phyloP scores from a whole-genome alignment of 1,139 yeast genomes.

The Kurtzmaniella quercitrusa region DNA sequence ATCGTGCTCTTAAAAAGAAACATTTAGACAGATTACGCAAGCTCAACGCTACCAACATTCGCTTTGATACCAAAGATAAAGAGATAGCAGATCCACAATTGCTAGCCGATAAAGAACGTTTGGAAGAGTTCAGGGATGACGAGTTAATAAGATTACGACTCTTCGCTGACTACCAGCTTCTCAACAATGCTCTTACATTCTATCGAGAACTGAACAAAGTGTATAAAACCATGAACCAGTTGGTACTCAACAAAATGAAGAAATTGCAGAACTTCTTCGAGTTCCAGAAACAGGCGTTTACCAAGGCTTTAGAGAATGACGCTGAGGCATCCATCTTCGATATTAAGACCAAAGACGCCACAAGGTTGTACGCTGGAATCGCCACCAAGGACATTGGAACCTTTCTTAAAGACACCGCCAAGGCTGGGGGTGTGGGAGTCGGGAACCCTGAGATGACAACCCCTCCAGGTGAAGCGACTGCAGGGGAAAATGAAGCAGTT shows the following conservation, averaged over 20 bases:
- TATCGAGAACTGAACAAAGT: constrained; percentile 37
- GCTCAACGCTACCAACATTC: constrained; percentile 23
- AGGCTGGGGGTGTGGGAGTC: neutral
- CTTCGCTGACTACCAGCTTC: constrained; percentile 30
- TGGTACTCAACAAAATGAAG: constrained; percentile 31
- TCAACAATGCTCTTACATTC: constrained; percentile 29
- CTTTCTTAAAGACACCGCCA: constrained; percentile 5
- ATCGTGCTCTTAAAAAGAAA: constrained; percentile 18
- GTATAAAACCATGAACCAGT: constrained; percentile 29
- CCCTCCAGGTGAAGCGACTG: neutral
- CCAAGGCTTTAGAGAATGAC: constrained; percentile 17
- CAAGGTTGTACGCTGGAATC: constrained; percentile 29
- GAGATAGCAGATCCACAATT: constrained; percentile 29
- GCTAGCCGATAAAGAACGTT: constrained; percentile 10
- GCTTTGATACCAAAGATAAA: constrained; percentile 16
- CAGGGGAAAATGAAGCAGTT: neutral
- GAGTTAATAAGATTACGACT: constrained; percentile 33
- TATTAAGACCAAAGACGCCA: constrained; percentile 31
- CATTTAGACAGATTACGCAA: constrained; percentile 23
- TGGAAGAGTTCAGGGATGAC: constrained; percentile 25
- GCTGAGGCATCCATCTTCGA: constrained; percentile 25
- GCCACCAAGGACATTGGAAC: constrained; percentile 19
- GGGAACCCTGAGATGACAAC: neutral
- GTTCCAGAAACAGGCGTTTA: constrained; percentile 29
- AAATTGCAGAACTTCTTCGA: constrained; percentile 40